These are phyloP conservation scores for Cunninghamia lanceolata DNA, from an alignment of 75 land plant species.

Conservation along the genomic window DNA sequence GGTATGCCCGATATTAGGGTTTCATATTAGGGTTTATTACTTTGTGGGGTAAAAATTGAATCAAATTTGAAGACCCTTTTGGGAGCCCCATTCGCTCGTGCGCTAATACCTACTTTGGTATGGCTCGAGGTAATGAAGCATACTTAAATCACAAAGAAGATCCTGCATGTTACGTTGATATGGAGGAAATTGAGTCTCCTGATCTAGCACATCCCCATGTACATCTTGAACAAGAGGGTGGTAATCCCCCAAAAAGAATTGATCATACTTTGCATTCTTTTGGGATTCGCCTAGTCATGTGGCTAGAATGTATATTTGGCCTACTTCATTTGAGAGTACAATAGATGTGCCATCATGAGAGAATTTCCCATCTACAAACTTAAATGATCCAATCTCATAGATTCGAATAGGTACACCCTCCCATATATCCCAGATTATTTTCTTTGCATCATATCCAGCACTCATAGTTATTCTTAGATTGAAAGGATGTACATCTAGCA, in stretches of 20 bases:
- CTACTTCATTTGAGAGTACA: constrained; percentile 96
- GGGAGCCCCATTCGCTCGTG: too few relatives aligned
- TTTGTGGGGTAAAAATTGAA: too few relatives aligned
- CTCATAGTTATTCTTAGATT: constrained; percentile 4
- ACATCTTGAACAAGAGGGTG: constrained; percentile 88
- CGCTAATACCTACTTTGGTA: too few relatives aligned
- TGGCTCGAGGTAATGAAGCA: too few relatives aligned
- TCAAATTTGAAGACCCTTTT: too few relatives aligned
- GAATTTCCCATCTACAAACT: constrained; percentile 94
- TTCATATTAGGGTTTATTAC: too few relatives aligned
- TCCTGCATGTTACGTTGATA: too few relatives aligned
- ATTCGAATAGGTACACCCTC: constrained; percentile 82
- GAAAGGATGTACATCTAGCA: too few relatives aligned
- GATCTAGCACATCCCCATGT: constrained; percentile 85
- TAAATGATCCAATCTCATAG: constrained; percentile 83
- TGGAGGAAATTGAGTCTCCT: too few relatives aligned
- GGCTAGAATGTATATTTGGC: constrained; percentile 76
- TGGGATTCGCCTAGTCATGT: constrained; percentile 88
- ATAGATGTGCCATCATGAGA: constrained; percentile 96
- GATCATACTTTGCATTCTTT: constrained; percentile 94
- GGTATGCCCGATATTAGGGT: too few relatives aligned
- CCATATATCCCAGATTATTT: constrained; percentile 63
- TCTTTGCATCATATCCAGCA: too few relatives aligned
- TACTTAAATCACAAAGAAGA: too few relatives aligned
- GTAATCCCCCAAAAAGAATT: constrained; percentile 98